Percentiles rank a stretch among this genome's conserved stretches.
These are phyloP conservation scores for Aspergillus uvarum DNA, from an alignment of 2,329 filamentous ascomycete species.

Conservation along the genomic window DNA sequence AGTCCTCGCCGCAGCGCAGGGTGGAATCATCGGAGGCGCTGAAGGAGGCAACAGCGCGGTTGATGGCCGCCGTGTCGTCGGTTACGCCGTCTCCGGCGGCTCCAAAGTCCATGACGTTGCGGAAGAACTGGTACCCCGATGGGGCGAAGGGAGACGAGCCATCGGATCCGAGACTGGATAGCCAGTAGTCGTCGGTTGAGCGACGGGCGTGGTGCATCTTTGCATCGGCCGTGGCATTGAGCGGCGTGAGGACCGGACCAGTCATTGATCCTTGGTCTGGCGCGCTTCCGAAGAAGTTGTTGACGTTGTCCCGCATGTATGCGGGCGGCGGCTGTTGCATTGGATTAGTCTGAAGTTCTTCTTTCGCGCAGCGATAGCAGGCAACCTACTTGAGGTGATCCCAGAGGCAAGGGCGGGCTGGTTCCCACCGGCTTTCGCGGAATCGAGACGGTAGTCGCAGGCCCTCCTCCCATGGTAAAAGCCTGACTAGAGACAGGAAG, in stretches of 20 bases:
- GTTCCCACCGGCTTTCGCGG: background rate
- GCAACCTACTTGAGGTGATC: background rate
- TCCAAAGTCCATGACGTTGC: conserved; percentile 65
- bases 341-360: too few relatives aligned
- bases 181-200: background rate
- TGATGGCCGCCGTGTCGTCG: conserved; percentile 80
- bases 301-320: background rate
- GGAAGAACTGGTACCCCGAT: conserved; percentile 55
- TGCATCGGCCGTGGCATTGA: background rate
- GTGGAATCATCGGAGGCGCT: conserved; percentile 27
- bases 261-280: background rate
- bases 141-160: background rate
- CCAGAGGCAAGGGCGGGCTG: background rate
- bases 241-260: background rate
- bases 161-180: background rate
- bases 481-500: too few relatives aligned
- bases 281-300: background rate
- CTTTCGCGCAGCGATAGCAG: background rate
- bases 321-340: background rate
- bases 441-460: background rate
- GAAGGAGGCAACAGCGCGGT: conserved; percentile 67
- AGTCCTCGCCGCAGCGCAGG: conserved; percentile 68
- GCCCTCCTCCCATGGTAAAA: background rate
- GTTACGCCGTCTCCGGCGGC: conserved; percentile 62
- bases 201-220: background rate